Percentiles rank a stretch among this genome's conserved stretches.
Evolutionary conservation across 1,284 basidiomycete species (phyloP).

Genomic region (Trichosporon sp.): DNA sequence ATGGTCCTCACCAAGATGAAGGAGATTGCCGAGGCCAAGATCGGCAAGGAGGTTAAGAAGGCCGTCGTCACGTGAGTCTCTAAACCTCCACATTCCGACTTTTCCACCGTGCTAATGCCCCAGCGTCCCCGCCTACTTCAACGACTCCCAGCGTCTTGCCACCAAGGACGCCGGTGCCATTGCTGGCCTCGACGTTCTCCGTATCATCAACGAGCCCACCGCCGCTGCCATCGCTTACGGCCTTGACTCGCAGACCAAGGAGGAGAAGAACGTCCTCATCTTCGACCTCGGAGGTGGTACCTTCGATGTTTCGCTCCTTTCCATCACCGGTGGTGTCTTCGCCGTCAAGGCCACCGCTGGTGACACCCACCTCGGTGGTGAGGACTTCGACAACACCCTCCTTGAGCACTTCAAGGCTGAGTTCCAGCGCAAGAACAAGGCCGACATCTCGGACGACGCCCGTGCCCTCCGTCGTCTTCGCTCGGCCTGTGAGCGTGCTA

Average conservation of each 20-base stretch:
- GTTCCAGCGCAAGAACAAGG: constrained; percentile 66
- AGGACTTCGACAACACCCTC: constrained; percentile 98
- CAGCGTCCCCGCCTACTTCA: constrained; percentile 68
- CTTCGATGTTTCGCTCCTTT: constrained; percentile 62
- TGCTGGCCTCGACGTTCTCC: constrained; percentile 61
- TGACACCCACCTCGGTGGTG: constrained; percentile 98
- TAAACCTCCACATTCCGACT: neutral
- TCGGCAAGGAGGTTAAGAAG: constrained; percentile 60
- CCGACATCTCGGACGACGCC: constrained; percentile 91
- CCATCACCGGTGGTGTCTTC: constrained; percentile 61
- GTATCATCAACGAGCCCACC: constrained; percentile 63
- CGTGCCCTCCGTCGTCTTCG: constrained; percentile 92
- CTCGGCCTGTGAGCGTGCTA: constrained; percentile 97
- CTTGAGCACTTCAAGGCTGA: constrained; percentile 72
- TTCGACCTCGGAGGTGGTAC: constrained; percentile 97
- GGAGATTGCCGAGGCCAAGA: constrained; percentile 64
- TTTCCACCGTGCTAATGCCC: constrained; percentile 5
- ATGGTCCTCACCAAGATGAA: constrained; percentile 99
- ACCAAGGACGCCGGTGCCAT: constrained; percentile 61
- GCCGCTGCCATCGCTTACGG: constrained; percentile 55
- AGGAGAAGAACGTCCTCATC: constrained; percentile 97
- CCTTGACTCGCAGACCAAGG: constrained; percentile 67
- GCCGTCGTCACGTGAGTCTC: constrained; percentile 56
- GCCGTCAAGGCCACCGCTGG: constrained; percentile 75
- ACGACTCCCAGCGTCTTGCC: constrained; percentile 62